A percentile compares a stretch with the other conserved stretches of the same genome.
phyloP scores from a whole-genome alignment of 2,329 filamentous ascomycete species.

The Alternaria tenuissima region DNA sequence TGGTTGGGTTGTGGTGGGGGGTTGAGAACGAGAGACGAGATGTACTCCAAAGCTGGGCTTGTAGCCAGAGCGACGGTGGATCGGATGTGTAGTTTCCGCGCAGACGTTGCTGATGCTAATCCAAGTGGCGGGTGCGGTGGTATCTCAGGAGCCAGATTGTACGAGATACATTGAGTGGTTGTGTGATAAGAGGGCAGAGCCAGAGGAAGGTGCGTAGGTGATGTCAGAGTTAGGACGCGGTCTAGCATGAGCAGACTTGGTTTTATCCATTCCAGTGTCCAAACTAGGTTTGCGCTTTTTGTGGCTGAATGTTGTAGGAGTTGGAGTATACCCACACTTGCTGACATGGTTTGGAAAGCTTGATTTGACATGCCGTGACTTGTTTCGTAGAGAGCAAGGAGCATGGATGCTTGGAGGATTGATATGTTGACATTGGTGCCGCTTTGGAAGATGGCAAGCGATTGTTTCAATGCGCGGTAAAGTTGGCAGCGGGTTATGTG shows the following conservation, averaged over 20 bases:
- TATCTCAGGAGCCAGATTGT: background rate
- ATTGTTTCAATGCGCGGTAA: slow-evolving; percentile 20
- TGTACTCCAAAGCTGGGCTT: slow-evolving; percentile 19
- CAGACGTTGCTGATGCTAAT: slow-evolving; percentile 14
- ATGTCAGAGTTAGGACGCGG: slow-evolving; percentile 1
- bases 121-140: slow-evolving; percentile 8
- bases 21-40: background rate
- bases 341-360: slow-evolving; percentile 16
- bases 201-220: background rate
- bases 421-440: slow-evolving; percentile 5
- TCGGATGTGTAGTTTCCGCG: slow-evolving; percentile 22
- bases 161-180: slow-evolving; percentile 2
- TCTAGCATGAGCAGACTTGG: slow-evolving; percentile 24
- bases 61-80: slow-evolving; percentile 16
- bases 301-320: slow-evolving; percentile 4
- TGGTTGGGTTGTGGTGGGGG: background rate
- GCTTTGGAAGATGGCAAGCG: background rate
- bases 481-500: slow-evolving; percentile 9
- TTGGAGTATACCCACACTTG: slow-evolving; percentile 7
- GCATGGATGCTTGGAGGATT: slow-evolving; percentile 15
- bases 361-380: slow-evolving; percentile 18
- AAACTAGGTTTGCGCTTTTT: background rate
- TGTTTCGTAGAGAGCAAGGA: slow-evolving; percentile 20
- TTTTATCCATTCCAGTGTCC: slow-evolving; percentile 12
- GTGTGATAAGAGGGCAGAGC: background rate